A percentile compares a stretch with the other conserved stretches of the same genome.
These are phyloP conservation scores for Thermomucor indicae-seudaticae DNA, from an alignment of 371 early-diverging fungal species.

Conservation along the genomic window DNA sequence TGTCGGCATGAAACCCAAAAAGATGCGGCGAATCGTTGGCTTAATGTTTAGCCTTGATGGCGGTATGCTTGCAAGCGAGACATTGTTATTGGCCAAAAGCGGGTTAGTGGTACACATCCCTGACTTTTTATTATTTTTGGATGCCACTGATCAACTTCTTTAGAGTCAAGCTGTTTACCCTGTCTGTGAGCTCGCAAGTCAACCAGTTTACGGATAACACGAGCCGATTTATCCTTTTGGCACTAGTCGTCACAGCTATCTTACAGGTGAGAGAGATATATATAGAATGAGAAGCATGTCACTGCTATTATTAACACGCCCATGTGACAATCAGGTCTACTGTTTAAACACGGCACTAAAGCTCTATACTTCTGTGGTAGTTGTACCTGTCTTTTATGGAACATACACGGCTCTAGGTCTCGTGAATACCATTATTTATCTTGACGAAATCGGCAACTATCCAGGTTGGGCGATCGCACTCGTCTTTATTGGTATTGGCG, in stretches of 20 bases:
- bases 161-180: slow-evolving; percentile 55
- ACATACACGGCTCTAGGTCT: slow-evolving; percentile 64
- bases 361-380: slow-evolving; percentile 60
- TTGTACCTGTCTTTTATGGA: slow-evolving; percentile 70
- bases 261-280: slow-evolving; percentile 40
- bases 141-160: neutral
- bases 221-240: slow-evolving; percentile 55
- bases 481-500: slow-evolving; percentile 54
- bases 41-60: slow-evolving; percentile 62
- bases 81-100: slow-evolving; percentile 61
- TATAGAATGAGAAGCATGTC: neutral
- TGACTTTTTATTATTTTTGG: neutral
- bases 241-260: slow-evolving; percentile 56
- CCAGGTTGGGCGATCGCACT: slow-evolving; percentile 57
- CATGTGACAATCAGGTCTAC: too few species aligned
- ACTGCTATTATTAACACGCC: too few species aligned
- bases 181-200: slow-evolving; percentile 46
- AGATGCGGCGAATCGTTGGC: slow-evolving; percentile 52
- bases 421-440: slow-evolving; percentile 63
- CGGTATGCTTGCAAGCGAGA: slow-evolving; percentile 63
- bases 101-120: slow-evolving; percentile 32
- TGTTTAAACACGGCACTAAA: slow-evolving; percentile 67
- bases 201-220: slow-evolving; percentile 62
- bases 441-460: slow-evolving; percentile 53
- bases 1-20: slow-evolving; percentile 32